Base-by-base conservation (phyloP, 306 rosid genomes). In the Astragalus glycyphyllos region DNA sequence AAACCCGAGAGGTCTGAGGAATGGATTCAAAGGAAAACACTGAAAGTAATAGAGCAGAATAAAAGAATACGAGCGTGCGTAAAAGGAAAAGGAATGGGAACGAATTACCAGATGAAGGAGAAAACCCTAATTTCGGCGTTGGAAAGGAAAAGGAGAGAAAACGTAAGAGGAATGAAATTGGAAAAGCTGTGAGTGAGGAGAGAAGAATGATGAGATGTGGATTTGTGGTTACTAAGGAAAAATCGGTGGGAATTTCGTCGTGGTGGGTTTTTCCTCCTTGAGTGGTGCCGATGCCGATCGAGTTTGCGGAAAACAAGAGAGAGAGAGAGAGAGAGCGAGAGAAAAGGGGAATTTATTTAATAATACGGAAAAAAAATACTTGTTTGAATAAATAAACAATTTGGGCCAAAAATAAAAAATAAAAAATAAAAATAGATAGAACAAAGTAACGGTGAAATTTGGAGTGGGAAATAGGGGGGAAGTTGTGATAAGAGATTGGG, bases 261-360 rank as follows among this genome's bases (percentile, higher is more conserved):
- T 10, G 46, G 41, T 67, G 83, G 78, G 67, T 73, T 68, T 61
- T 59, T 58, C 75, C 72, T 51, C 54, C 64, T 59, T 68, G 48
- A 79, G 66, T 37, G 74, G 74, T 66, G 75, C 58, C 59, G 74
- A 51, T 74, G 89, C 67, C 88, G 97, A 87, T 89, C 89, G 91
- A 73, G 90, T 72, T 81, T 66, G 73, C 73, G 48, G 69, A 75
- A 62, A 65, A 17, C 51, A 13, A 20, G 26, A 23, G 76, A 40
- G 32, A 46, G 23, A 70, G 20, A 16, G 37, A 57, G 17, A 49
- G 16, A 62, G 38, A 13, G 34, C 72, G 29, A 15, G 45, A 76
- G 32, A 73, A 48, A 14, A 40, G 46, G 29, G 12, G 8, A 54
- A 68, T 53, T 48, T 53, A 58, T 62, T 44, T 51, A 53, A 31